Base-by-base conservation (phyloP, 2,329 filamentous ascomycete species). In the Trichoderma sp. region DNA sequence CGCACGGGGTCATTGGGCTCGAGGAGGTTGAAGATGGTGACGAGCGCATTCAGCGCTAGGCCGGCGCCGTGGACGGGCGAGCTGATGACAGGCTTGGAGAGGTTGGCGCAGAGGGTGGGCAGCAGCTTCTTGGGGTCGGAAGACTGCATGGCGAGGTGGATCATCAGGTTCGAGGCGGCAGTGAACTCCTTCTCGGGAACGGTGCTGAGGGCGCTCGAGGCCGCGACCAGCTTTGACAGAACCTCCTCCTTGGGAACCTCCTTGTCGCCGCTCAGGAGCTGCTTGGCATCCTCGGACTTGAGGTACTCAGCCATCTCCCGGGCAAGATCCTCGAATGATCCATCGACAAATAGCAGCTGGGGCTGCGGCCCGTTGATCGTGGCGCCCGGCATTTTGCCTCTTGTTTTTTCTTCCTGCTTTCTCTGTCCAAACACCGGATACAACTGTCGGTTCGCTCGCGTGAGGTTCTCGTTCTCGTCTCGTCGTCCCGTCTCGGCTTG, bases 121-220 rank as follows among this genome's bases (percentile, higher is more conserved):
- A 99, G 91, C 85, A 96, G 92, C 84, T 92, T 93, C 83, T 94
- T 92, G 76, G 92, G 89, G 77, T 95, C 93, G 78, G 92, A 90
- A 73, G 94, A 93, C 84, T 97, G 93, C 78, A 94, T 88, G 76
- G 97, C 90, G 73, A 99, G 91, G 86, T 98, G 93, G 80, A 98
- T 91, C 82, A 99, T 91, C 77, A 98, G 92, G 85, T 99, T 98
- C 86, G 98, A 98, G 73, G 95, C 94, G 73, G 95, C 92, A 73
- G 94, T 95, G 82, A 98, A 96, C 83, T 98, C 95, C 88, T 96
- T 97, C 88, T 99, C 96, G 72, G 95, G 93, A 71, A 94, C 93
- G 74, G 89, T 88, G 83, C 95, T 97, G 80, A 99, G 87, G 65
- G 88, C 88, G 68, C 88, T 84, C 68, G 93, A 94, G 72, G 93